A percentile compares a stretch with the other conserved stretches of the same genome.
Conservation (phyloP, 345 rosid genomes). For the Brassica juncea region DNA sequence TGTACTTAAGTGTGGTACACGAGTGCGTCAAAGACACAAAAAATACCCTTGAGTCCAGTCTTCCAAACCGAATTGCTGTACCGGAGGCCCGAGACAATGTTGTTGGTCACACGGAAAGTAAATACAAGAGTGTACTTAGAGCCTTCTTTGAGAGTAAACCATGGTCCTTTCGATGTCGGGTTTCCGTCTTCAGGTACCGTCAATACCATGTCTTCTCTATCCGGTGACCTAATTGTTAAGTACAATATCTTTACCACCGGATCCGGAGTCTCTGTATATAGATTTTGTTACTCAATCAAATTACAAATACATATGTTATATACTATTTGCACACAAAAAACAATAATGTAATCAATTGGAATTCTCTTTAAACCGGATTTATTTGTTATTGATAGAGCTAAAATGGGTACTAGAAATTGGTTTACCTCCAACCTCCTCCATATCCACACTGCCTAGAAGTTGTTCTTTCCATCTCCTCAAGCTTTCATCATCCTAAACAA, state of each 20-base stretch:
- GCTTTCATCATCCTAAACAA: constrained; percentile 72
- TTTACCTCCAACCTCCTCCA: constrained; percentile 41
- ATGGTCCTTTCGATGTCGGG: constrained; percentile 55
- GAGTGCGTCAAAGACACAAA: background rate
- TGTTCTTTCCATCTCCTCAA: constrained; percentile 81
- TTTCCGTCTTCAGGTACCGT: constrained; percentile 63
- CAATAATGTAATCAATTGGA: background rate
- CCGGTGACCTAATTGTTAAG: constrained; percentile 68
- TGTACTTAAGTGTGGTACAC: background rate
- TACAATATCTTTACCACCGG: constrained; percentile 79
- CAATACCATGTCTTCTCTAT: constrained; percentile 72
- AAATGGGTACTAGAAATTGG: background rate
- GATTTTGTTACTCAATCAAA: constrained; percentile 24
- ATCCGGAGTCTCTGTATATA: constrained; percentile 64
- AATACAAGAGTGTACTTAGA: constrained; percentile 65
- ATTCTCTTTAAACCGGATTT: background rate
- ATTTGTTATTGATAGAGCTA: background rate
- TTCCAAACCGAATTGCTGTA: constrained; percentile 85
- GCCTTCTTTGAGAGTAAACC: constrained; percentile 94
- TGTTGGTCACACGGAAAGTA: constrained; percentile 45
- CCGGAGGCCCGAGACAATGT: constrained; percentile 69
- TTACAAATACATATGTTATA: background rate
- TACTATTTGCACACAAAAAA: background rate
- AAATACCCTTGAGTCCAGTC: constrained; percentile 64
- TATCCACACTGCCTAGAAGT: constrained; percentile 65